phyloP scores from a whole-genome alignment of 768 basidiomycete species.

The Pleurotus citrinopileatus region DNA sequence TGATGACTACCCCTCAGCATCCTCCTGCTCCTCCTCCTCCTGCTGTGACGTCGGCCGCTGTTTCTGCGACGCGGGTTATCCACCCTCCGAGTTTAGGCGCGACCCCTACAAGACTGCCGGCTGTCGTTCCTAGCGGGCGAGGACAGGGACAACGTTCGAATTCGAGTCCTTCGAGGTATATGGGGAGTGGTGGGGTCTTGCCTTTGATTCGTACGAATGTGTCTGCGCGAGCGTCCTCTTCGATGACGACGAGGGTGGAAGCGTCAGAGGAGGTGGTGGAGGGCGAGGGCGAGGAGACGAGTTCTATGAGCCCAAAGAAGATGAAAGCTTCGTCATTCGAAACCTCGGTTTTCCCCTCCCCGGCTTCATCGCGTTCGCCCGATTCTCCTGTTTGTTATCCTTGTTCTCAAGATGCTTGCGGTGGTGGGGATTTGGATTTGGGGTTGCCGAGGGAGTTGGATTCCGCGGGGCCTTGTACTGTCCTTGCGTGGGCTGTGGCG shows the following conservation, averaged over 20 bases:
- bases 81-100: background rate
- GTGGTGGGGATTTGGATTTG: too few species aligned
- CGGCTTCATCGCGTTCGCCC: too few species aligned
- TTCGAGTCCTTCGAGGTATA: background rate
- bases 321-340: too few species aligned
- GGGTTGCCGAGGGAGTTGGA: background rate
- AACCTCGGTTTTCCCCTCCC: too few species aligned
- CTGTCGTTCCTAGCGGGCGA: background rate
- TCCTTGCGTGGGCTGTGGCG: conserved; percentile 32
- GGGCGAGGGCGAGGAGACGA: too few species aligned
- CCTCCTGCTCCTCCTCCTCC: background rate
- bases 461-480: conserved; percentile 29
- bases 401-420: too few species aligned
- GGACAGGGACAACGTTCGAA: background rate
- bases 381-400: too few species aligned
- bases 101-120: too few species aligned
- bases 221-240: conserved; percentile 13
- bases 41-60: background rate
- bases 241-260: too few species aligned
- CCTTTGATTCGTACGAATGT: background rate
- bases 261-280: too few species aligned
- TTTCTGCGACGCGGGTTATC: background rate
- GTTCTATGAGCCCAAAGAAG: too few species aligned
- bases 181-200: background rate
- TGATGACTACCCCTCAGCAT: too few species aligned